Conservation (phyloP, 352 stramenopile genomes). For the Phytopythium litorale region DNA sequence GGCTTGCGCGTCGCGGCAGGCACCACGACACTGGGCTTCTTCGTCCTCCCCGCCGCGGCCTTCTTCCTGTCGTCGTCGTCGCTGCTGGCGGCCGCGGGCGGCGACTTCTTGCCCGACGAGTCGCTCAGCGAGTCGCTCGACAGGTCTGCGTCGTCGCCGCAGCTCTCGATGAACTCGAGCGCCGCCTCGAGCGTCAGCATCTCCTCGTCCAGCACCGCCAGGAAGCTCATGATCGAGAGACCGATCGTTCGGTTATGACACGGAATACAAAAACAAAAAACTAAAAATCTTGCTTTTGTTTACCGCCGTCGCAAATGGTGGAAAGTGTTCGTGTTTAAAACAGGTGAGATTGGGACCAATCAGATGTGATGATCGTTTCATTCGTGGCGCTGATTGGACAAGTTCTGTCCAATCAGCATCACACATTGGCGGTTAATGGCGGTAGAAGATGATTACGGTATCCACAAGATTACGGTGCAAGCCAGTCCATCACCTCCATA, state of each 20-base stretch:
- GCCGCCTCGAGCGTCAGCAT: conserved; percentile 16
- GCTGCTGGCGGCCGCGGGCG: not conserved
- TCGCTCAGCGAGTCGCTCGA: not conserved
- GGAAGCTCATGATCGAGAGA: conserved; percentile 16
- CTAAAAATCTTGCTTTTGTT: too few relatives aligned
- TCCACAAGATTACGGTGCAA: not conserved
- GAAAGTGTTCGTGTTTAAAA: not conserved
- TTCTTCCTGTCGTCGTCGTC: not conserved
- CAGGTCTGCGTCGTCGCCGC: not conserved
- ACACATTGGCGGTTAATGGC: conserved; percentile 2
- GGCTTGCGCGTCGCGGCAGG: conserved; percentile 9
- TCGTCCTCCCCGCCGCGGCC: not conserved
- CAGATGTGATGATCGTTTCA: not conserved
- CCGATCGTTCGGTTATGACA: too few relatives aligned
- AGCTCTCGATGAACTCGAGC: conserved; percentile 24
- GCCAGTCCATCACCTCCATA: too few relatives aligned
- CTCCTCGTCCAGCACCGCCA: conserved; percentile 12
- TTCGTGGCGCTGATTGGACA: not conserved
- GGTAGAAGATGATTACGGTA: not conserved
- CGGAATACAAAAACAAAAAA: too few relatives aligned
- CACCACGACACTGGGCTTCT: not conserved
- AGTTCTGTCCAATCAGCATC: not conserved
- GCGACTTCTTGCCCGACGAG: not conserved
- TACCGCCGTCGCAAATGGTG: too few relatives aligned
- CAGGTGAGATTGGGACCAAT: not conserved